phyloP scores from a whole-genome alignment of 2,329 filamentous ascomycete species.

The Paracoccidioides lutzii region DNA sequence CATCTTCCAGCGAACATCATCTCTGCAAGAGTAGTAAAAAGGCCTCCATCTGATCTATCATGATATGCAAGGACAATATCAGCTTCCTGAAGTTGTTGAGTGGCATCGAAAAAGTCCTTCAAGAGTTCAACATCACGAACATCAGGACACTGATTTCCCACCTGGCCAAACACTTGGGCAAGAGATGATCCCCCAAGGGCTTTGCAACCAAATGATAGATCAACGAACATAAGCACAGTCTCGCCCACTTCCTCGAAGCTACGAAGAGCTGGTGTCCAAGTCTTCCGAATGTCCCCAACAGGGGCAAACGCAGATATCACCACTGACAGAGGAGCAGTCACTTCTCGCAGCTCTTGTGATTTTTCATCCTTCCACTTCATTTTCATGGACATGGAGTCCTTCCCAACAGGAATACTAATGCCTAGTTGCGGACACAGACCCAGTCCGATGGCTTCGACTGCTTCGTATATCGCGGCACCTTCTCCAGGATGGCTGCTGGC shows the following conservation, averaged over 20 bases:
- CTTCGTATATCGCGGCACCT: conserved; percentile 82
- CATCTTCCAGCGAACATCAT: conserved; percentile 98
- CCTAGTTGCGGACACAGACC: conserved; percentile 83
- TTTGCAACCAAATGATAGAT: conserved; percentile 68
- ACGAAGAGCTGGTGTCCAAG: conserved; percentile 85
- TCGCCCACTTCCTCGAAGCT: conserved; percentile 79
- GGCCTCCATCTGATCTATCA: conserved; percentile 82
- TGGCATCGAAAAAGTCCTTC: conserved; percentile 82
- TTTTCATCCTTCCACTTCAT: conserved; percentile 74
- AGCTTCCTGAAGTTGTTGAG: conserved; percentile 53
- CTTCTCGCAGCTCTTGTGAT: conserved; percentile 59
- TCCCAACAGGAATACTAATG: conserved; percentile 88
- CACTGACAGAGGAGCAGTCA: conserved; percentile 81
- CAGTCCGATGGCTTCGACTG: conserved; percentile 84
- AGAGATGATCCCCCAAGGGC: conserved; percentile 82
- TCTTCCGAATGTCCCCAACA: conserved; percentile 68
- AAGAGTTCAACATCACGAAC: conserved; percentile 69
- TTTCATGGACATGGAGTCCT: conserved; percentile 99
- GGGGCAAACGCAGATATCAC: conserved; percentile 84
- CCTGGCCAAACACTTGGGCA: conserved; percentile 74
- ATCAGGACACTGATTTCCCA: conserved; percentile 76
- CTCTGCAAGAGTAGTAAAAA: conserved; percentile 80
- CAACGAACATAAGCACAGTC: conserved; percentile 77
- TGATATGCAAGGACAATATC: conserved; percentile 82
- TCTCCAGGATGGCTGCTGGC: conserved; percentile 89